phyloP scores from a whole-genome alignment of 768 basidiomycete genomes.

The Pleurotus eryngii region DNA sequence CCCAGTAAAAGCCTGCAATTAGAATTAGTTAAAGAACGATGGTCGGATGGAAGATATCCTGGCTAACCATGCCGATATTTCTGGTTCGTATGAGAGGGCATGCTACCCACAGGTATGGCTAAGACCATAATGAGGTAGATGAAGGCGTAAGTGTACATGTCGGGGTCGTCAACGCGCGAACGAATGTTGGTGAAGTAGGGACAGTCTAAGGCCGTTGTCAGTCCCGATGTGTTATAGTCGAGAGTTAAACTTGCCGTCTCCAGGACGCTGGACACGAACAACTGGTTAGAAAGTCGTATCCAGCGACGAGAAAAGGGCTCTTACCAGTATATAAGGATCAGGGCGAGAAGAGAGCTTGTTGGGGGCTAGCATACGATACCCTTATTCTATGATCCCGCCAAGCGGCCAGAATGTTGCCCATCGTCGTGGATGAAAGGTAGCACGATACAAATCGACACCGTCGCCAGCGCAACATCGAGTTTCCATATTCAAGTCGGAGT shows the following conservation, averaged over 20 bases:
- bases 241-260: not conserved
- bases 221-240: no score
- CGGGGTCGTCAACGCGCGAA: not conserved
- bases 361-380: no score
- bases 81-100: not conserved
- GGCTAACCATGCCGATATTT: no score
- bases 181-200: not conserved
- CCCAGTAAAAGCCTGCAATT: no score
- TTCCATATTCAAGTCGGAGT: no score
- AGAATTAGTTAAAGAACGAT: not conserved
- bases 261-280: not conserved
- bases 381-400: no score
- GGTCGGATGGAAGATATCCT: no score
- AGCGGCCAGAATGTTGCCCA: no score
- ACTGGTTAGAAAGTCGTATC: not conserved
- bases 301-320: not conserved
- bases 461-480: no score
- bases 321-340: not conserved
- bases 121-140: not conserved
- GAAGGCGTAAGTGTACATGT: conserved; percentile 1
- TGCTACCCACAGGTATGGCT: not conserved
- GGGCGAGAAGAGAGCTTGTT: no score
- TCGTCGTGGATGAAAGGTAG: no score
- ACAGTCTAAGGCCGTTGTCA: not conserved
- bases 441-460: no score